Base-by-base conservation (phyloP, 1,139 yeast genomes). In the Yamadazyma blattariae region DNA sequence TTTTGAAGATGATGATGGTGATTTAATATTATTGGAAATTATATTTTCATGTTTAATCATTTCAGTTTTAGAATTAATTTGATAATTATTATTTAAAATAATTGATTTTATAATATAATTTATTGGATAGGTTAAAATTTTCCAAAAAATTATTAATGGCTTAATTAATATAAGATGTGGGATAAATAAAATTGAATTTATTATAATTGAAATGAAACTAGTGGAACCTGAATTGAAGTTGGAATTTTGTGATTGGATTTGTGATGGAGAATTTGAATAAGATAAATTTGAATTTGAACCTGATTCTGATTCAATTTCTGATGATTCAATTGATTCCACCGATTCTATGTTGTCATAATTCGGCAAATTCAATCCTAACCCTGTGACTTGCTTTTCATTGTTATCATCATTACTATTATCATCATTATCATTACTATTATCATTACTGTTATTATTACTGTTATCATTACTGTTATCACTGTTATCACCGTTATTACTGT, bases 1-100 rank as follows among this genome's bases (percentile, higher is more conserved):
- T 47, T 63, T 67, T 25, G 79, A 73, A 29, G 72, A 55, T 35
- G 68, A 60, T 1, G 81, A 67, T 27, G 86, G 85, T 0, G 83
- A 77, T 51, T 79, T 79, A 44, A 79, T 62, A 37, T 60, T 57
- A 47, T 75, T 77, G 30, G 71, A 64, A 35, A 59, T 45, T 42
- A 61, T 50, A 41, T 53, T 66, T 42, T 65, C 72, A 37, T 61
- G 68, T 42, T 60, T 66, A 33, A 58, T 58, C 32, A 70, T 52
- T 41, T 71, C 77, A 15, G 74, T 67, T 43, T 67, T 69, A 27
- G 60, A 57, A 28, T 37, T 37, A 24, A 40, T 34, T 42, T 38
- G 41, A 30, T 31, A 37, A 8, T 38, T 33, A 18, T 39, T 38
- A 17, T 17, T 7, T 25, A 41, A 37, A 18, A 45, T 48, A n/a